These are phyloP conservation scores for Vitis rotundifolia DNA, from an alignment of 164 flowering plant genomes.

Conservation along the genomic window DNA sequence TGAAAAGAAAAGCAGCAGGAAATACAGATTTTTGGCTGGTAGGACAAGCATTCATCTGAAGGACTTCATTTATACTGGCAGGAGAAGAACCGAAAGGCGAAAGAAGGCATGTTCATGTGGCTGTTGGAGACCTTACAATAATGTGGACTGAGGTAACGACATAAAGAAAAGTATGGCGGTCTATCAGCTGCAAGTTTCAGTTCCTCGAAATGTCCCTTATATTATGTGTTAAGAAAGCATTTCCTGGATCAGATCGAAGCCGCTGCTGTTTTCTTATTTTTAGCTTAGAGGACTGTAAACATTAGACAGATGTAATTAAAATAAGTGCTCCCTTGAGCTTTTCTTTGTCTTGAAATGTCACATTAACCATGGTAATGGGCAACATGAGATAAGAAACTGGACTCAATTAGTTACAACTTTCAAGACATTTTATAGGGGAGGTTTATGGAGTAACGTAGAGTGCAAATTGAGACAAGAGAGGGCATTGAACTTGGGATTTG, in stretches of 20 bases:
- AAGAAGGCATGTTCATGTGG: slow-evolving; percentile 62
- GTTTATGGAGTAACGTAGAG: no score
- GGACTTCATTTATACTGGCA: slow-evolving; percentile 55
- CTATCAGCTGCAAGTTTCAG: neutral
- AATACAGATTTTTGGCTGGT: slow-evolving; percentile 26
- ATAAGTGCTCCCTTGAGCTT: slow-evolving; percentile 3
- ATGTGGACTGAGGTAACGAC: slow-evolving; percentile 27
- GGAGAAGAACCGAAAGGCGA: slow-evolving; percentile 28
- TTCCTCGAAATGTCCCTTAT: neutral
- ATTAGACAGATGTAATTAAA: slow-evolving; percentile 8
- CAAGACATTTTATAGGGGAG: no score
- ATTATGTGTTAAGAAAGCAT: slow-evolving; percentile 1
- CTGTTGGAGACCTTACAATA: slow-evolving; percentile 51
- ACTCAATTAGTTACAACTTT: no score
- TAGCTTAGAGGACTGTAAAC: slow-evolving; percentile 5
- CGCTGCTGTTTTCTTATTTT: slow-evolving; percentile 3
- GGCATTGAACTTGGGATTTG: no score
- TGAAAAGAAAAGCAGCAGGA: slow-evolving; percentile 48
- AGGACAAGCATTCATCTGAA: slow-evolving; percentile 48
- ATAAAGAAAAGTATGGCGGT: neutral
- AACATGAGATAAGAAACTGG: no score
- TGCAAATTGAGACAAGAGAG: no score
- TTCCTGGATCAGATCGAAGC: slow-evolving; percentile 3
- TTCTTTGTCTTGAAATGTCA: neutral
- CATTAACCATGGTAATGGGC: neutral